Evolutionary conservation across 768 basidiomycete species (phyloP).

Genomic region (Podaxis sp.): DNA sequence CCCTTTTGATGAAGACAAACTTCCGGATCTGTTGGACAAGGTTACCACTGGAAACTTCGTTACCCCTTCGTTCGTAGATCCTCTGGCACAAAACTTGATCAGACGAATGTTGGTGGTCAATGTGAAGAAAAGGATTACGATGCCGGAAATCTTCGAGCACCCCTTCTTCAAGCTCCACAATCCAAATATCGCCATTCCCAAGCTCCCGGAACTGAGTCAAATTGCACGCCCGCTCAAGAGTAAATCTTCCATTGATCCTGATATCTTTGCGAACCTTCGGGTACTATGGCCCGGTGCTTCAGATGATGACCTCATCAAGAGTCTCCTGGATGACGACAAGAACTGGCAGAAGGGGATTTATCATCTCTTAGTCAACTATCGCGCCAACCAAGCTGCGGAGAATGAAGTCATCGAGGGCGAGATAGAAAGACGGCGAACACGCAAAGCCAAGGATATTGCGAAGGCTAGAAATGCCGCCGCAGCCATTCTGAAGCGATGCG

Average conservation of each 20-base stretch:
- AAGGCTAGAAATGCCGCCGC: slow-evolving; percentile 2
- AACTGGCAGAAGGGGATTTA: slow-evolving; percentile 98
- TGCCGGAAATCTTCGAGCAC: slow-evolving; percentile 76
- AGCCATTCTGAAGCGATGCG: slow-evolving; percentile 31
- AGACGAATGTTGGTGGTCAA: slow-evolving; percentile 79
- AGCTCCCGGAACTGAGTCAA: slow-evolving; percentile 60
- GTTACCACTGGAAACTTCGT: slow-evolving; percentile 72
- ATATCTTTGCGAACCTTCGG: slow-evolving; percentile 86
- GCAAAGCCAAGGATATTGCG: slow-evolving; percentile 26
- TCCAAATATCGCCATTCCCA: slow-evolving; percentile 40
- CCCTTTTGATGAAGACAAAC: slow-evolving; percentile 93
- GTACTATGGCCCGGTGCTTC: slow-evolving; percentile 88
- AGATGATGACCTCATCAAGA: slow-evolving; percentile 71
- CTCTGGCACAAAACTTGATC: slow-evolving; percentile 75
- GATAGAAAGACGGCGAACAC: slow-evolving; percentile 34
- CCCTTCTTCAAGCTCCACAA: slow-evolving; percentile 70
- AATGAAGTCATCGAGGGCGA: slow-evolving; percentile 38
- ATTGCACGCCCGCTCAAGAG: slow-evolving; percentile 69
- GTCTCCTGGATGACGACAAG: slow-evolving; percentile 61
- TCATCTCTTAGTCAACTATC: slow-evolving; percentile 83
- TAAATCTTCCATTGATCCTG: slow-evolving; percentile 73
- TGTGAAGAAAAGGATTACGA: slow-evolving; percentile 73
- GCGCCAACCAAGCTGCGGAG: slow-evolving; percentile 75
- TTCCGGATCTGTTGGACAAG: slow-evolving; percentile 73
- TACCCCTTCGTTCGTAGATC: slow-evolving; percentile 71